Evolutionary conservation across 139 green algal genomes (phyloP).

Genomic region (Chlorella ohadii): DNA sequence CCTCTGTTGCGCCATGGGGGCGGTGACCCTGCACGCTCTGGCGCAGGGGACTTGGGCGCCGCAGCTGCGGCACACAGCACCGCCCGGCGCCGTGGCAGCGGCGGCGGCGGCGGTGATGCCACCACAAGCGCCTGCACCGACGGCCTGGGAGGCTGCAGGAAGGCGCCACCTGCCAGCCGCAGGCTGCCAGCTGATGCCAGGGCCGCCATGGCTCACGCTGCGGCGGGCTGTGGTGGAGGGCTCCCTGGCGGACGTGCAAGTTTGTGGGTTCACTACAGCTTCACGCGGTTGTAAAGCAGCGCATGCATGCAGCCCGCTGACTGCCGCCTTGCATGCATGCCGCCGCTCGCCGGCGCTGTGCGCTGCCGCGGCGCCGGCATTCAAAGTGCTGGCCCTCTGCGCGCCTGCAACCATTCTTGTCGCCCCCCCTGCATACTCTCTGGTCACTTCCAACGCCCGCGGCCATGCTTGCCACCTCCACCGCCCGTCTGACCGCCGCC

Average conservation of each 20-base stretch:
- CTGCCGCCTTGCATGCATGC: too few relatives aligned
- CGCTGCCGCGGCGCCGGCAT: not conserved
- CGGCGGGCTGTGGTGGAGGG: too few relatives aligned
- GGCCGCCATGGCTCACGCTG: too few relatives aligned
- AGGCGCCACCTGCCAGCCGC: not conserved
- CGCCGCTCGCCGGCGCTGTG: not conserved
- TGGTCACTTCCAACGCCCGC: not conserved
- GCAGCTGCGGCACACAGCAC: too few relatives aligned
- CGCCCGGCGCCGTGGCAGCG: not conserved
- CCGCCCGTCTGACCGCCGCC: not conserved
- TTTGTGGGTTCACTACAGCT: too few relatives aligned
- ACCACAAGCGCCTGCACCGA: slow-evolving; percentile 1
- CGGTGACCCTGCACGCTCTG: too few relatives aligned
- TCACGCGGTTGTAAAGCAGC: not conserved
- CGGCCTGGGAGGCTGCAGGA: slow-evolving; percentile 23
- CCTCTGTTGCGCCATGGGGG: not conserved
- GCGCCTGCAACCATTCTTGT: not conserved
- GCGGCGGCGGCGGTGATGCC: not conserved
- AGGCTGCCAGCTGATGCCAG: too few relatives aligned
- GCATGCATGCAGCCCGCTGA: too few relatives aligned
- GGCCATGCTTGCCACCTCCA: not conserved
- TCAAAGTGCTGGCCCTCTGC: not conserved
- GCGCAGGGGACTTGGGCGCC: too few relatives aligned
- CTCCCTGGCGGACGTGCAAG: too few relatives aligned
- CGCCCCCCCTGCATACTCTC: not conserved